Evolutionary conservation across 768 basidiomycete genomes (phyloP), one percentile per base, ranked within the genome.

Genomic region (Pleurotus cornucopiae): DNA sequence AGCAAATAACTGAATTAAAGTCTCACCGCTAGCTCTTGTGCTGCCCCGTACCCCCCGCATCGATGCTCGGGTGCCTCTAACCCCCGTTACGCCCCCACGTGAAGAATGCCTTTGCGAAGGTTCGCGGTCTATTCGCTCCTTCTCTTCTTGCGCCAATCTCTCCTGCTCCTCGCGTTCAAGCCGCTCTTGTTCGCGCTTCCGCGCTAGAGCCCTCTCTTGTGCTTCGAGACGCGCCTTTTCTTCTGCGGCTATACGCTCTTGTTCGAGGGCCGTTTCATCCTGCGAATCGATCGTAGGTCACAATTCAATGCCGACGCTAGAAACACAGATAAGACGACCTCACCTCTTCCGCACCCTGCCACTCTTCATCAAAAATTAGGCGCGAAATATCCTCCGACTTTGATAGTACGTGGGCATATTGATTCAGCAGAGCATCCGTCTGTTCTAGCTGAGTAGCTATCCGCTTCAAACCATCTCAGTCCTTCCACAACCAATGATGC

Each of bases 321-420:
- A 16, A 20, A 41, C 16, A 45, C 25, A 41, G 46, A 12, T 20
- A 53, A 18, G 23, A 34, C 23, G 5, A 52, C 73, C 83, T 71
- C 64, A 89, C 90, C 44, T 75, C 81, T 58, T 88, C 86, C 39
- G 84, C 87, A 2, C 90, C 90, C 54, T 80, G 72, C 88, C 88
- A 92, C 57, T 80, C 72, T 58, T 89, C 86, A 65, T 92, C 89
- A 58, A 91, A 84, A 14, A 92, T 82, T 56, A 91, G 68, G 26
- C 80, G 79, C 2, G 88, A 73, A 58, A 82, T 77, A 12, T 82
- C 78, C 67, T 91, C 89, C 2, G 89, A 88, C 66, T 82, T 84
- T 4, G 81, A 79, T 16, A 92, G 72, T 46, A 89, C 81, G 41
- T 70, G 72, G 43, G 88, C 80, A 64, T 92, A 92, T 76, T 84